These are phyloP conservation scores for Kwoniella sp. DNA, from an alignment of 768 basidiomycete species.

Conservation along the genomic window DNA sequence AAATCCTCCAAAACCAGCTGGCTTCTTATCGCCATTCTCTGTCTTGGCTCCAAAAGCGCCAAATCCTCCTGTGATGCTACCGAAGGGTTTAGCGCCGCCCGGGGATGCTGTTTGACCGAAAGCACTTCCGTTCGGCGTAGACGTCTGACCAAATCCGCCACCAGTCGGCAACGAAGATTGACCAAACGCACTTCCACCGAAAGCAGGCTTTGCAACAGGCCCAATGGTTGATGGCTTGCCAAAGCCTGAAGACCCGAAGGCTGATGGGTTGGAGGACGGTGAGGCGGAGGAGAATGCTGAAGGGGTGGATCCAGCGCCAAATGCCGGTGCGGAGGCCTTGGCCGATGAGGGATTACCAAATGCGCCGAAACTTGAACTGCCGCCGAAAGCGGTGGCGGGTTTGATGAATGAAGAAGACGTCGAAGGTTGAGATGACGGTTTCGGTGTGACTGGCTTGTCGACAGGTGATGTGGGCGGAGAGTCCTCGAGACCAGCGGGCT, in stretches of 20 bases:
- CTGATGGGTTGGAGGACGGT: conserved; percentile 35
- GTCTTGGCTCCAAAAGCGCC: conserved; percentile 42
- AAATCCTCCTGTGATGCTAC: conserved; percentile 42
- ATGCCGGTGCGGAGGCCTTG: conserved; percentile 24
- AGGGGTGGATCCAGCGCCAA: conserved; percentile 24
- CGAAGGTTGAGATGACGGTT: background rate
- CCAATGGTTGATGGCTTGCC: conserved; percentile 46
- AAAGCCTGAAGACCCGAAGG: conserved; percentile 52
- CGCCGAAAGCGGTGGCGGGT: conserved; percentile 43
- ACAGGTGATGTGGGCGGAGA: conserved; percentile 44
- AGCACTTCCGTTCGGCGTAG: conserved; percentile 18
- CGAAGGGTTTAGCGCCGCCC: conserved; percentile 21
- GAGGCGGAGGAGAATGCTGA: conserved; percentile 26
- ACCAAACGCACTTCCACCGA: conserved; percentile 56
- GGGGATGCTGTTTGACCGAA: conserved; percentile 16
- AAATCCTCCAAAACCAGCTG: conserved; percentile 29
- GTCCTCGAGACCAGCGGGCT: conserved; percentile 33
- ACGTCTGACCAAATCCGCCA: conserved; percentile 25
- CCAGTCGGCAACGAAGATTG: conserved; percentile 51
- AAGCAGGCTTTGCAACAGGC: conserved; percentile 50
- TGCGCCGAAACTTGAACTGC: conserved; percentile 24
- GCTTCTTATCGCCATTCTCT: background rate
- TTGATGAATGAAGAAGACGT: conserved; percentile 42
- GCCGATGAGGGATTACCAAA: conserved; percentile 38
- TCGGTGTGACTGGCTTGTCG: conserved; percentile 6